Evolutionary conservation across 2,329 filamentous ascomycete genomes (phyloP), one percentile per base, ranked within the genome.

Genomic region (Fusarium aywerte): DNA sequence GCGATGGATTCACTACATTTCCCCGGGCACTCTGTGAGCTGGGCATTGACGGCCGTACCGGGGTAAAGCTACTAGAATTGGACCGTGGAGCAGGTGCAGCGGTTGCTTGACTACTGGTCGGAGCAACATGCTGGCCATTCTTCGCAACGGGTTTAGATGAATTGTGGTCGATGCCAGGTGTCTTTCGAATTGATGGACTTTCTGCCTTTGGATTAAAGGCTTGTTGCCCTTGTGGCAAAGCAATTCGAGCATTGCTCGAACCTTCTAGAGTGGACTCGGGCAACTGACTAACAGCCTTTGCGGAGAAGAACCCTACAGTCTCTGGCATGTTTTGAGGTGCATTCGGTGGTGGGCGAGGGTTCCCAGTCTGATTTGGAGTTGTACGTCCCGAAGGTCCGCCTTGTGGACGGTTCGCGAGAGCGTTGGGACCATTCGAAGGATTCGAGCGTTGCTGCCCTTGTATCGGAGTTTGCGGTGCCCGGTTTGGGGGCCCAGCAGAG

Each of bases 161-260:
- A 21, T 81, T 88, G 74, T 96, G 92, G 73, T 97, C 93, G 36
- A 97, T 86, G 4, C 94, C 94, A 0, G 91, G 91, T 1, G 95
- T 97, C 75, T 95, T 94, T 63, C 92, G 88, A 74, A 97, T 93
- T 1, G 93, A 96, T 0, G 94, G 93, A 63, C 90, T 92, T 72
- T 94, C 90, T 7, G 88, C 84, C 58, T 89, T 89, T 4, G 90
- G 91, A 70, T 94, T 90, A 76, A 94, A 95, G 23, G 84, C 81
- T 13, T 87, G 83, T 23, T 81, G 80, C 9, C 80, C 78, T 35
- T 81, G 77, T 4, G 81, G 81, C 5, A 82, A 76, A 5, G 78
- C 74, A 32, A 80, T 79, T 11, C 75, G 80, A 44, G 69, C 76
- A 65, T 81, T 80, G 38, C 77, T 80, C 64, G 68, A 82, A 45